Percentiles rank a stretch among this genome's conserved stretches.
Evolutionary conservation across 1,284 basidiomycete species (phyloP).

Genomic region (Chalciporus piperatoides): DNA sequence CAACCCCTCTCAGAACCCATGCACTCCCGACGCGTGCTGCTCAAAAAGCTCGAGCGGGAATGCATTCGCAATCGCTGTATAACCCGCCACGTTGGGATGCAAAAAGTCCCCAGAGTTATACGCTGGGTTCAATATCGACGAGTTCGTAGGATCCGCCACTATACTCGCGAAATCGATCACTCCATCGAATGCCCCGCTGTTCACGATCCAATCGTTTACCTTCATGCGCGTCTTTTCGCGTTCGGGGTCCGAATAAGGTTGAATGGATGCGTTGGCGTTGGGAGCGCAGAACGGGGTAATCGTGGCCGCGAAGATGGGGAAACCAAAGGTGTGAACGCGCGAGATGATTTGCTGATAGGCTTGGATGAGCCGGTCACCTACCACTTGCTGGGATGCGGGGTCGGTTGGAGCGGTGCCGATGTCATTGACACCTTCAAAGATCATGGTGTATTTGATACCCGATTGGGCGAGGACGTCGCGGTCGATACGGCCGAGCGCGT

Average conservation of each 20-base stretch:
- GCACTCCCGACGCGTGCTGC: neutral
- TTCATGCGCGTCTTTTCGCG: constrained; percentile 4
- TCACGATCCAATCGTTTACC: constrained; percentile 6
- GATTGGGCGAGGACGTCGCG: constrained; percentile 3
- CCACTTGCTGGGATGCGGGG: neutral
- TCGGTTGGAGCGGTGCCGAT: neutral
- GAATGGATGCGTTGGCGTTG: neutral
- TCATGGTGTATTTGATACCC: constrained; percentile 4
- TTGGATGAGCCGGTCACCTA: constrained; percentile 7
- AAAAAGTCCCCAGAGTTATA: constrained; percentile 6
- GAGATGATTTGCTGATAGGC: neutral
- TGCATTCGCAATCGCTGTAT: neutral
- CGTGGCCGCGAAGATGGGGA: neutral
- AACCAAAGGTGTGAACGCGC: neutral
- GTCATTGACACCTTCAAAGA: constrained; percentile 12
- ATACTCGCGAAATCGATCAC: constrained; percentile 8
- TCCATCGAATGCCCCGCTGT: neutral
- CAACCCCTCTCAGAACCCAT: neutral
- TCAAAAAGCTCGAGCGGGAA: constrained; percentile 9
- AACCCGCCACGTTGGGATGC: constrained; percentile 8
- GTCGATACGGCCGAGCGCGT: constrained; percentile 4
- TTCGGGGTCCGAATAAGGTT: neutral
- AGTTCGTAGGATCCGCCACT: constrained; percentile 4
- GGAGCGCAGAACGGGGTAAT: neutral
- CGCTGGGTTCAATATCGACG: neutral